These are phyloP conservation scores for Debaryomyces fabryi DNA, from an alignment of 1,139 yeast species.

Conservation along the genomic window DNA sequence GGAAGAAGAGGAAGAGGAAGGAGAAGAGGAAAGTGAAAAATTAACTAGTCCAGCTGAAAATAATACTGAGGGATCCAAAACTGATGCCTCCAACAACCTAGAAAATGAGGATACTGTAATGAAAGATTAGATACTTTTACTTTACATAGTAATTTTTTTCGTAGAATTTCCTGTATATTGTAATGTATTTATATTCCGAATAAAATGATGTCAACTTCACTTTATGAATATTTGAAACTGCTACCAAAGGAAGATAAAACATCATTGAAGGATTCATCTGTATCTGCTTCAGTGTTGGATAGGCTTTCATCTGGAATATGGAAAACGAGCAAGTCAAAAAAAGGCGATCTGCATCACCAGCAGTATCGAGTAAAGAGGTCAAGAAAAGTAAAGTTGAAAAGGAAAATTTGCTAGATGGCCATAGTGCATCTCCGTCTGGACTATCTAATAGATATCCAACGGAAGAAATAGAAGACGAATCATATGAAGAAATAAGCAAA, in stretches of 20 bases:
- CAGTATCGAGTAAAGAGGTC: constrained; percentile 1
- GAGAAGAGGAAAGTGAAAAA: constrained; percentile 30
- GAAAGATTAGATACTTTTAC: constrained; percentile 5
- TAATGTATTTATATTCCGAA: neutral
- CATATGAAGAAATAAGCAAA: constrained; percentile 44
- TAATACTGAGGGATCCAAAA: neutral
- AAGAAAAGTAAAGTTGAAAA: constrained; percentile 4
- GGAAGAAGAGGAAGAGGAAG: constrained; percentile 39
- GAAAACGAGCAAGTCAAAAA: constrained; percentile 5
- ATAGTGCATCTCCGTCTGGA: neutral
- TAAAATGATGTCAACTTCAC: neutral
- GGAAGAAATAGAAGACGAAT: constrained; percentile 19
- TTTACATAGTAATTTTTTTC: neutral
- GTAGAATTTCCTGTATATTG: neutral
- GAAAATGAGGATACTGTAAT: constrained; percentile 15
- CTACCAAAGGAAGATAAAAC: neutral
- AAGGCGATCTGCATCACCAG: constrained; percentile 11
- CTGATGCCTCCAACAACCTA: constrained; percentile 10
- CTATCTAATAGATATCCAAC: neutral
- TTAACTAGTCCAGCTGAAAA: constrained; percentile 27
- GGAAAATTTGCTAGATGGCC: neutral
- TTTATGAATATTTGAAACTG: neutral
- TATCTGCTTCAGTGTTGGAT: neutral
- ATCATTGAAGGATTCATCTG: neutral
- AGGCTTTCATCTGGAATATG: neutral